Percentiles rank a stretch among this genome's conserved stretches.
Conservation (phyloP, 176 grass and related monocot genomes). For the Cenchrus purpureus region DNA sequence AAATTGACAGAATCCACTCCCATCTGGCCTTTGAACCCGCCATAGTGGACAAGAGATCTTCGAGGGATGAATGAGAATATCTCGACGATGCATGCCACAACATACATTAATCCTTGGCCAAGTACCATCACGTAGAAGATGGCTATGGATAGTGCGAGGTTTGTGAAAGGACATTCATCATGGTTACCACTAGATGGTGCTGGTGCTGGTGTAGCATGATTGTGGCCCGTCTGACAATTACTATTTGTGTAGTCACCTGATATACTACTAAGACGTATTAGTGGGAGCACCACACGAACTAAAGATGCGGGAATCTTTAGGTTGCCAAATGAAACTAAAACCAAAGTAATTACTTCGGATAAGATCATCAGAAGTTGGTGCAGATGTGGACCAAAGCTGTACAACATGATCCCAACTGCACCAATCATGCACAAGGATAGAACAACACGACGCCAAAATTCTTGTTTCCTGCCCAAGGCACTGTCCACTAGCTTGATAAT, state of each 20-base stretch:
- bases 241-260: not conserved
- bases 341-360: rapidly evolving
- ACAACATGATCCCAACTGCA: not conserved
- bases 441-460: not conserved
- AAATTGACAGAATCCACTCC: no score
- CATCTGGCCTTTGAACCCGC: no score
- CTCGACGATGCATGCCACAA: no score
- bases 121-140: no score
- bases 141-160: no score
- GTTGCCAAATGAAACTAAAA: not conserved
- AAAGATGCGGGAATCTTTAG: constrained; percentile 23
- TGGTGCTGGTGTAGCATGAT: no score
- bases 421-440: not conserved
- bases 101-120: no score
- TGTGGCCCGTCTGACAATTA: no score
- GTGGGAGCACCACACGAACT: not conserved
- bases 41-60: no score
- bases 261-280: not conserved
- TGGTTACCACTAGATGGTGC: no score
- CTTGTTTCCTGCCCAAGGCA: not conserved
- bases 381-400: rapidly evolving
- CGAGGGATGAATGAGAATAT: no score
- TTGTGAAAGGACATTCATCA: no score
- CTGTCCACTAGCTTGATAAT: not conserved
- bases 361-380: rapidly evolving